Evolutionary conservation across 257 asterid species (phyloP).

Genomic region (Asclepias syriaca): DNA sequence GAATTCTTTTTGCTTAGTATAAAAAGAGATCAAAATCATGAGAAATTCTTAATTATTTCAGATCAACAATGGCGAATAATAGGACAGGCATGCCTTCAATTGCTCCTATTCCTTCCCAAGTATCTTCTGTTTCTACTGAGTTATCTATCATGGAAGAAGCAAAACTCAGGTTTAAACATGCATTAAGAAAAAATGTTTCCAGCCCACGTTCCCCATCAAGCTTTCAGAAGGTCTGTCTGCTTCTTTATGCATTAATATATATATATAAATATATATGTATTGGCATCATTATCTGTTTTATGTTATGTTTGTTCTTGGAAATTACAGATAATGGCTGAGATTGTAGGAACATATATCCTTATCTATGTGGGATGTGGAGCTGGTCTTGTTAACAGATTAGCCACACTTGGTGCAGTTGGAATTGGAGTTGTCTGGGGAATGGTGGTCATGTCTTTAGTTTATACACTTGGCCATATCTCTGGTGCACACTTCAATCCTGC

Average conservation of each 20-base stretch:
- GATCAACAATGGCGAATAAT: constrained; percentile 5
- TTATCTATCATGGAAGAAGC: constrained; percentile 18
- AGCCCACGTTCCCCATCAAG: constrained; percentile 10
- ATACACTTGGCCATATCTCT: constrained; percentile 47
- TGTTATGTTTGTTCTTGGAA: not conserved
- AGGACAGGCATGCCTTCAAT: constrained; percentile 27
- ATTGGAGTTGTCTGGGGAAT: constrained; percentile 37
- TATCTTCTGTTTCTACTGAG: constrained; percentile 7
- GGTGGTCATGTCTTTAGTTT: constrained; percentile 39
- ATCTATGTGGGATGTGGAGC: constrained; percentile 49
- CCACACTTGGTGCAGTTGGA: constrained; percentile 27
- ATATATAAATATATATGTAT: too few relatives aligned
- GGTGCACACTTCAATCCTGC: constrained; percentile 58
- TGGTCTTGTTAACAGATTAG: constrained; percentile 36
- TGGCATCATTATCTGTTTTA: not conserved
- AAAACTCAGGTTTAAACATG: constrained; percentile 8
- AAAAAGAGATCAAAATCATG: too few relatives aligned
- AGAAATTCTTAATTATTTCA: too few relatives aligned
- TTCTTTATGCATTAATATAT: too few relatives aligned
- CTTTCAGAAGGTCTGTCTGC: constrained; percentile 35
- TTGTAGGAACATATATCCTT: constrained; percentile 41
- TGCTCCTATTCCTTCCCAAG: constrained; percentile 18
- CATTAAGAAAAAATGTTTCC: not conserved
- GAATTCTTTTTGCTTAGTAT: too few relatives aligned
- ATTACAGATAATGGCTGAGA: constrained; percentile 39